phyloP scores from a whole-genome alignment of 257 asterid species.

The Scutellaria baicalensis region DNA sequence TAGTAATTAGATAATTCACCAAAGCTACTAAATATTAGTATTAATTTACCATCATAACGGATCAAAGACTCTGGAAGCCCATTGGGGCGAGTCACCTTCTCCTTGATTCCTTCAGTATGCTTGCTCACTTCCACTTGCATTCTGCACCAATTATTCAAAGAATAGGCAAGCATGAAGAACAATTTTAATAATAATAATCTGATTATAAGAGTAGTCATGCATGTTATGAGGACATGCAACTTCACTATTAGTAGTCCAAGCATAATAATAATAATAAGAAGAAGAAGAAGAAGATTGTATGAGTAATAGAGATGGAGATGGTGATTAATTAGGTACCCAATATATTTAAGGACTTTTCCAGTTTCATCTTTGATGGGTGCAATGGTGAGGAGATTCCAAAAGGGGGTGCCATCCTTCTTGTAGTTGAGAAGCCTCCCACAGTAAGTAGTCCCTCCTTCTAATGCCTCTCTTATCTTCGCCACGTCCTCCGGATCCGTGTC shows the following conservation, averaged over 20 bases:
- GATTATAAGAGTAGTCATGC: slow-evolving; percentile 22
- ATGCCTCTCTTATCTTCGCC: slow-evolving; percentile 74
- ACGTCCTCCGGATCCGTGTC: slow-evolving; percentile 82
- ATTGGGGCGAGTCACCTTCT: slow-evolving; percentile 69
- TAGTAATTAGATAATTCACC: neutral
- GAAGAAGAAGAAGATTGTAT: too few species aligned
- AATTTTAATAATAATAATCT: slow-evolving; percentile 2
- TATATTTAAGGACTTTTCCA: slow-evolving; percentile 81
- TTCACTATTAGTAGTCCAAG: neutral
- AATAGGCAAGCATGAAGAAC: neutral
- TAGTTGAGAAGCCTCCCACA: slow-evolving; percentile 92
- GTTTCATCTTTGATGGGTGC: slow-evolving; percentile 90
- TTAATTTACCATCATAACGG: slow-evolving; percentile 74
- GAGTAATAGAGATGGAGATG: too few species aligned
- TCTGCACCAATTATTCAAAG: slow-evolving; percentile 34
- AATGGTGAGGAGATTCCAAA: slow-evolving; percentile 95
- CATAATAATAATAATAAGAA: neutral
- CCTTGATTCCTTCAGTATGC: slow-evolving; percentile 88
- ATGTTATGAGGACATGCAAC: slow-evolving; percentile 17
- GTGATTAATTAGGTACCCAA: too few species aligned
- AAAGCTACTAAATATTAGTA: too few species aligned
- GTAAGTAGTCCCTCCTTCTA: slow-evolving; percentile 50
- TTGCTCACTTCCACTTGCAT: slow-evolving; percentile 99
- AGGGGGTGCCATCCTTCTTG: slow-evolving; percentile 94
- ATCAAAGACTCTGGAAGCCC: slow-evolving; percentile 95